Percentiles rank a stretch among this genome's conserved stretches.
Conservation (phyloP, 306 rosid species). For the Hippophae gyantsensis region DNA sequence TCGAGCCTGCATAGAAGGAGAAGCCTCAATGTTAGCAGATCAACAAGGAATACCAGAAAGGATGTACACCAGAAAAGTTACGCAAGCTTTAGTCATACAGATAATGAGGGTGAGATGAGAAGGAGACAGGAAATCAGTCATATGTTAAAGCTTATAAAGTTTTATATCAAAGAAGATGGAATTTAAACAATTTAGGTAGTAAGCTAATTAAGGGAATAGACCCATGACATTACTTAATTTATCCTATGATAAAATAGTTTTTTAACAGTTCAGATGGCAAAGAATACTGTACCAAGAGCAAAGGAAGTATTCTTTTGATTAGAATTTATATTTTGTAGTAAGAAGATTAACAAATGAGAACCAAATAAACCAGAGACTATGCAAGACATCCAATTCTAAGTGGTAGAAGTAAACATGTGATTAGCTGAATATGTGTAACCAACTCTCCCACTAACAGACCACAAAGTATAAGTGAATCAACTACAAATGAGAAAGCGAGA, state of each 20-base stretch:
- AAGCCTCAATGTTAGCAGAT: constrained; percentile 21
- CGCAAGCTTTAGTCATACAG: neutral
- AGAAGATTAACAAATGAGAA: too few relatives aligned
- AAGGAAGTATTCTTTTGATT: neutral
- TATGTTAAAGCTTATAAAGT: neutral
- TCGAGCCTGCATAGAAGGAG: constrained; percentile 50
- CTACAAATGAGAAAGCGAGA: too few relatives aligned
- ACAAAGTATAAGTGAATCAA: too few relatives aligned
- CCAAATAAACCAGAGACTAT: too few relatives aligned
- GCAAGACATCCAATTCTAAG: too few relatives aligned
- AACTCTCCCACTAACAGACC: too few relatives aligned
- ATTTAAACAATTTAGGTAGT: neutral
- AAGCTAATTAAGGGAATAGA: neutral
- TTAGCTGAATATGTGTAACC: too few relatives aligned
- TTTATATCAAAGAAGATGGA: neutral
- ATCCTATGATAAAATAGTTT: neutral
- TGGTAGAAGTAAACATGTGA: too few relatives aligned
- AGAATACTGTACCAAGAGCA: neutral
- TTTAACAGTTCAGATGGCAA: neutral
- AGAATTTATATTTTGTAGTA: too few relatives aligned
- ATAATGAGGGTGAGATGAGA: neutral
- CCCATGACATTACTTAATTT: neutral
- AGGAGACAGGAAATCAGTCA: neutral
- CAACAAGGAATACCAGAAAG: constrained; percentile 8
- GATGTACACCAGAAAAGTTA: neutral